Conservation (phyloP, 257 asterid genomes). For the Solanum piurae region DNA sequence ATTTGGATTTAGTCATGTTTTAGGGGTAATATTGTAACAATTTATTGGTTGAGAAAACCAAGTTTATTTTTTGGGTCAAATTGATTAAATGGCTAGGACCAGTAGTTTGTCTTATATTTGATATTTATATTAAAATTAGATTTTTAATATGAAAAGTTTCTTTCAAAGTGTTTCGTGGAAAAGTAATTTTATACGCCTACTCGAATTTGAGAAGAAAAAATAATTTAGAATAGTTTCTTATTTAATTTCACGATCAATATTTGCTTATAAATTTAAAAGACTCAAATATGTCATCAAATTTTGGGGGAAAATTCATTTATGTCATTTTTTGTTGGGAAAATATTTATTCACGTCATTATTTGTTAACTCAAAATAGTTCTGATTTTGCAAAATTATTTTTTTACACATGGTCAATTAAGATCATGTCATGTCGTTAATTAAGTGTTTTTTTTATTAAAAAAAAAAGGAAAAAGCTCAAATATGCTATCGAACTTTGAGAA, state of each 20-base stretch:
- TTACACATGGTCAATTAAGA: too few species aligned
- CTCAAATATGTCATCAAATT: too few species aligned
- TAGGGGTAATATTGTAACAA: not conserved
- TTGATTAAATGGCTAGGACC: not conserved
- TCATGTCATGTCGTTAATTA: too few species aligned
- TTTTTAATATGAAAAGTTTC: too few species aligned
- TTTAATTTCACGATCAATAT: too few species aligned
- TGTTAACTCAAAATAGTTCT: not conserved
- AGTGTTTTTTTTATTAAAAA: too few species aligned
- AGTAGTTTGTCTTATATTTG: rapidly evolving
- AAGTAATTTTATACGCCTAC: not conserved
- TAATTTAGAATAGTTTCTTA: not conserved
- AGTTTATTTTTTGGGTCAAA: not conserved
- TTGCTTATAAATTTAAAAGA: not conserved
- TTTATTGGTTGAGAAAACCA: not conserved
- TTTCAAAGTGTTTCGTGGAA: not conserved
- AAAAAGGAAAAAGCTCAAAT: too few species aligned
- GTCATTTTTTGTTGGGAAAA: too few species aligned
- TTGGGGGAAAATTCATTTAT: rapidly evolving
- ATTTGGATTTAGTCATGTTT: not conserved
- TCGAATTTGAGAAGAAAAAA: not conserved
- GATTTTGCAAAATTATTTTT: too few species aligned
- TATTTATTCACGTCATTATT: too few species aligned
- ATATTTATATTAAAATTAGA: too few species aligned
- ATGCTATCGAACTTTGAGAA: too few species aligned